Evolutionary conservation across 1,284 basidiomycete genomes (phyloP).

Genomic region (Cutaneotrichosporon arboriforme): DNA sequence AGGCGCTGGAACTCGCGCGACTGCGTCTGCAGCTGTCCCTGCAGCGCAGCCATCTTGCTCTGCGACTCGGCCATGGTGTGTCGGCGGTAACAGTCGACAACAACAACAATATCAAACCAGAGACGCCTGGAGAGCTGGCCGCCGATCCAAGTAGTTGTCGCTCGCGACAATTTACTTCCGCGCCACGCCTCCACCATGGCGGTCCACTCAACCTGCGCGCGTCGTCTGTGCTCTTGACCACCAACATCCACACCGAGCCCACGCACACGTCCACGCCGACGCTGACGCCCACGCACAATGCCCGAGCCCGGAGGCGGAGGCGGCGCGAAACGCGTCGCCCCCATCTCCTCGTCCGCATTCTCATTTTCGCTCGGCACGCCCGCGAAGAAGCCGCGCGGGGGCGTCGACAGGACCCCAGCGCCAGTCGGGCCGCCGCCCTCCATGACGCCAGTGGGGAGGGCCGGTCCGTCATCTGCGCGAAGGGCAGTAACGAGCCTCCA

Average conservation of each 20-base stretch:
- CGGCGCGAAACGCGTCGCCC: conserved; percentile 19
- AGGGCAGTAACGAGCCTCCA: too few species aligned
- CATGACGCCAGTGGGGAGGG: too few species aligned
- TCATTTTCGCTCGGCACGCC: conserved; percentile 22
- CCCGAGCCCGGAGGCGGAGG: background rate
- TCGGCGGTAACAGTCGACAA: background rate
- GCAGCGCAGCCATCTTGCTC: conserved; percentile 27
- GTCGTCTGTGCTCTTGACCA: background rate
- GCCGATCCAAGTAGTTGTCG: too few species aligned
- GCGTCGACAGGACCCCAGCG: background rate
- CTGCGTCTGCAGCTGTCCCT: conserved; percentile 56
- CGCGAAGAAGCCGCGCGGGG: conserved; percentile 17
- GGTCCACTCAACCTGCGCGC: conserved; percentile 1
- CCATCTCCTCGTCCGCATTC: conserved; percentile 27
- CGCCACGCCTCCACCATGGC: background rate
- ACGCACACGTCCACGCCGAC: too few species aligned
- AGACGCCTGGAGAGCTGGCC: too few species aligned
- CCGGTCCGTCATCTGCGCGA: too few species aligned
- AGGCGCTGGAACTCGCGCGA: conserved; percentile 73
- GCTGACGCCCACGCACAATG: too few species aligned
- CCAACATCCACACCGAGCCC: conserved; percentile 13
- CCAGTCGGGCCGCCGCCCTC: background rate
- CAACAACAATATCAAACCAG: too few species aligned
- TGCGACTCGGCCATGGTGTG: conserved; percentile 28
- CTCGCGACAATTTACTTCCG: conserved; percentile 5